Percentiles rank a stretch among this genome's conserved stretches.
phyloP scores from a whole-genome alignment of 2,329 filamentous ascomycete genomes.

The Aspergillus sergii region DNA sequence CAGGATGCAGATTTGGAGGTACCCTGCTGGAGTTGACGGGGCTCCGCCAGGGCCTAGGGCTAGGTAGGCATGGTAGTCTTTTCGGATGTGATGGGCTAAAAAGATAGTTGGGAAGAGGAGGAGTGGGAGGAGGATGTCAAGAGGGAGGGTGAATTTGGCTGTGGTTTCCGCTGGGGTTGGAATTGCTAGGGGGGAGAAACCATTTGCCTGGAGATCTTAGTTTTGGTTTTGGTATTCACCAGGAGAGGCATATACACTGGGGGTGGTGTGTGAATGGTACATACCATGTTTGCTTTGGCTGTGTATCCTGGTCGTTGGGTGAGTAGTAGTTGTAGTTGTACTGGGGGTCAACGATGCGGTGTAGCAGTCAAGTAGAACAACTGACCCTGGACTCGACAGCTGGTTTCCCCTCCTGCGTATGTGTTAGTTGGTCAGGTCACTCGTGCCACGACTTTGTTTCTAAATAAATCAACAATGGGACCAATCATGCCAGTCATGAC shows the following conservation, averaged over 20 bases:
- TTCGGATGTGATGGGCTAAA: conserved; percentile 62
- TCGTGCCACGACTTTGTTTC: not conserved
- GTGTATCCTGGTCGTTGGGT: not conserved
- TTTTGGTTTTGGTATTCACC: not conserved
- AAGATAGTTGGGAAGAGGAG: conserved; percentile 52
- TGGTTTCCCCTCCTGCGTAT: not conserved
- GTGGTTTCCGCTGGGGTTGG: not conserved
- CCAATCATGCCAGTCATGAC: not conserved
- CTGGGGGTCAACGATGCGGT: not conserved
- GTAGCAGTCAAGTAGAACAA: not conserved
- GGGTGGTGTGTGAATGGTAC: not conserved
- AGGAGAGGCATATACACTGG: not conserved
- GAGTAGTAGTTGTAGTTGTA: not conserved
- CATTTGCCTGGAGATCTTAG: not conserved
- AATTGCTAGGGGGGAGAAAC: not conserved
- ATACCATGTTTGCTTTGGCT: conserved; percentile 2
- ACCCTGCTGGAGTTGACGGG: conserved; percentile 71
- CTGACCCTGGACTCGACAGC: not conserved
- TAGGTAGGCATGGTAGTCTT: conserved; percentile 69
- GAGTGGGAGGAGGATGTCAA: conserved; percentile 14
- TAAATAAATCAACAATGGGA: not conserved
- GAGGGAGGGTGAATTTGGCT: not conserved
- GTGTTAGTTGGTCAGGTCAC: not conserved
- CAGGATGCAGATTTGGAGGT: conserved; percentile 72
- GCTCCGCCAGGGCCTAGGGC: conserved; percentile 79